Evolutionary conservation across 2,329 filamentous ascomycete species (phyloP), one percentile per base, ranked within the genome.

Genomic region (Ilyonectria destructans): DNA sequence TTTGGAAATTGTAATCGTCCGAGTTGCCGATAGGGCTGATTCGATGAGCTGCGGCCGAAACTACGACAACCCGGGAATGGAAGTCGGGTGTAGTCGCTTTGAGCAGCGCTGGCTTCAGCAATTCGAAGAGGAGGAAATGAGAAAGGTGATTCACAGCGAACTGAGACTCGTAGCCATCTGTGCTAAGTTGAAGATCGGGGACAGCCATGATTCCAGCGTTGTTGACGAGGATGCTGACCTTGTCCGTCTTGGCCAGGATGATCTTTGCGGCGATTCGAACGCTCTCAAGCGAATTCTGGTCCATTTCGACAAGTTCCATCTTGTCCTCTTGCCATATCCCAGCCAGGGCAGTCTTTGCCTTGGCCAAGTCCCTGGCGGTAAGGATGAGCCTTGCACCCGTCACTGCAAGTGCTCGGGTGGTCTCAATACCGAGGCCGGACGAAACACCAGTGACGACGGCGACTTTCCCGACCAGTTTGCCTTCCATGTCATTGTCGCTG

Each of bases 11-110:
- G 10, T 72, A 72, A 15, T 68, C 69, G 26, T 75, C 72, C 1
- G 62, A 60, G 52, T 67, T 62, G 13, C 61, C 67, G 21, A 74
- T 45, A 6, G 23, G 52, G 4, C 58, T 37, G 0, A 37, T 8
- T 0, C 71, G 67, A 9, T 89, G 87, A 2, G 73, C 85, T 0
- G 79, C 71, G 1, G 83, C 85, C 0, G 84, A 80, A 1, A 88
- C 73, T 1, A 78, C 75, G 52, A 90, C 79, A 2, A 89, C 83
- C 2, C 87, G 82, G 0, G 83, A 86, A 6, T 80, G 74, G 59
- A 84, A 86, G 0, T 74, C 68, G 0, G 82, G 75, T 0, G 80
- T 83, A 1, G 80, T 71, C 5, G 80, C 80, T 0, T 79, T 70
- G 0, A 88, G 74, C 7, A 89, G 74, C 0, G 80, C 73, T 0